A percentile compares a stretch with the other conserved stretches of the same genome.
Evolutionary conservation across 257 asterid species (phyloP).

Genomic region (Perilla frutescens): DNA sequence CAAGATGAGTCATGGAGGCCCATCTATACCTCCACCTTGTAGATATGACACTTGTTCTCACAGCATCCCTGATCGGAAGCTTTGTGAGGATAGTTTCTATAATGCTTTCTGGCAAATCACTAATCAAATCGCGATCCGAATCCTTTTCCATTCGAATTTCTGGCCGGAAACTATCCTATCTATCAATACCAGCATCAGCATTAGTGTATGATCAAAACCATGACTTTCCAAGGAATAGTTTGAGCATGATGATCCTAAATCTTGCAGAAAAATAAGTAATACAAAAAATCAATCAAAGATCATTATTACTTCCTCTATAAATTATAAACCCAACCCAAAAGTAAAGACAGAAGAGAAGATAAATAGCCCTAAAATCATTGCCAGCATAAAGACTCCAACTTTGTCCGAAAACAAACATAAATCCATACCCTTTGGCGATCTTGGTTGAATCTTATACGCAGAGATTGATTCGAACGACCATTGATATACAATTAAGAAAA

Average conservation of each 20-base stretch:
- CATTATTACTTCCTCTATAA: constrained; percentile 17
- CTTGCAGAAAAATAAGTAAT: not conserved
- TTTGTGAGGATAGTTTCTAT: constrained; percentile 71
- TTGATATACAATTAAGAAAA: not conserved
- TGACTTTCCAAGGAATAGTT: not conserved
- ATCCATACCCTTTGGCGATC: not conserved
- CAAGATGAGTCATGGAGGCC: constrained; percentile 70
- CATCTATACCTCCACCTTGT: constrained; percentile 87
- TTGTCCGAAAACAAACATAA: constrained; percentile 12
- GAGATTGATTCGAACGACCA: constrained; percentile 23
- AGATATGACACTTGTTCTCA: constrained; percentile 73
- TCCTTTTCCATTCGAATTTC: constrained; percentile 56
- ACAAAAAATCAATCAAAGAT: constrained; percentile 19
- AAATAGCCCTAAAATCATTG: constrained; percentile 15
- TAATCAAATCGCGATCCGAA: constrained; percentile 57
- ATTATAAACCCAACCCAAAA: too few relatives aligned
- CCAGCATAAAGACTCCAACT: constrained; percentile 28
- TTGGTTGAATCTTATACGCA: constrained; percentile 6
- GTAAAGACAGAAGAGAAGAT: not conserved
- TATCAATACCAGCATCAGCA: constrained; percentile 26
- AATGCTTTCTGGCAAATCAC: constrained; percentile 87
- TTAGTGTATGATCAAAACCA: not conserved
- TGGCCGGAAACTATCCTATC: constrained; percentile 28
- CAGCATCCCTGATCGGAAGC: constrained; percentile 78
- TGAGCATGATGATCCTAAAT: constrained; percentile 24